Conservation (phyloP, 1,139 yeast species). For the Suhomyces anneliseae region DNA sequence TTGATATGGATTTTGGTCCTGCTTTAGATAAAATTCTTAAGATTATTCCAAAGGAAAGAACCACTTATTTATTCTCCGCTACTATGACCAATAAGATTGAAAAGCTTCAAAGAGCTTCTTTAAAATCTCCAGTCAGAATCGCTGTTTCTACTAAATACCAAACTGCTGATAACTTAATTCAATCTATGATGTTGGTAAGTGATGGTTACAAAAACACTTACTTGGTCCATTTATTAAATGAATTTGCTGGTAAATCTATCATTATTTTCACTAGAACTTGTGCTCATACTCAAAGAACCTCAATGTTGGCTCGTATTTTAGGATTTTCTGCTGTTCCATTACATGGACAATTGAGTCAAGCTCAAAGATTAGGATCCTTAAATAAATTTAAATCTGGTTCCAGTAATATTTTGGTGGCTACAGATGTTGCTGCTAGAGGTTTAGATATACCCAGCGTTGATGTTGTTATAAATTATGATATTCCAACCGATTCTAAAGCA, state of each 20-base stretch:
- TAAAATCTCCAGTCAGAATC: conserved; percentile 84
- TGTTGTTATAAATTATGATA: conserved; percentile 87
- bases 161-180: conserved; percentile 89
- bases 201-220: conserved; percentile 91
- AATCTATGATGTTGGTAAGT: conserved; percentile 87
- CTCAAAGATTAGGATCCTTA: conserved; percentile 88
- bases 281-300: conserved; percentile 91
- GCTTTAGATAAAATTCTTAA: conserved; percentile 84
- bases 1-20: conserved; percentile 97
- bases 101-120: conserved; percentile 89
- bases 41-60: conserved; percentile 81
- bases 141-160: conserved; percentile 87
- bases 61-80: conserved; percentile 89
- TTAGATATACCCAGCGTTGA: conserved; percentile 95
- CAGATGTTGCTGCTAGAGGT: conserved; percentile 98
- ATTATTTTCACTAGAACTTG: conserved; percentile 93
- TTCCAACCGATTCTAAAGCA: conserved; percentile 97
- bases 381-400: conserved; percentile 89
- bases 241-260: conserved; percentile 79
- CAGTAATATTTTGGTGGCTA: conserved; percentile 82
- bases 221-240: conserved; percentile 78
- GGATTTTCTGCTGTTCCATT: conserved; percentile 91
- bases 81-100: conserved; percentile 96
- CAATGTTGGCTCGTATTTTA: conserved; percentile 73
- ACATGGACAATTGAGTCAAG: conserved; percentile 91